Percentiles rank a stretch among this genome's conserved stretches.
These are phyloP conservation scores for Nicotiana paniculata DNA, from an alignment of 257 asterid genomes.

Conservation along the genomic window DNA sequence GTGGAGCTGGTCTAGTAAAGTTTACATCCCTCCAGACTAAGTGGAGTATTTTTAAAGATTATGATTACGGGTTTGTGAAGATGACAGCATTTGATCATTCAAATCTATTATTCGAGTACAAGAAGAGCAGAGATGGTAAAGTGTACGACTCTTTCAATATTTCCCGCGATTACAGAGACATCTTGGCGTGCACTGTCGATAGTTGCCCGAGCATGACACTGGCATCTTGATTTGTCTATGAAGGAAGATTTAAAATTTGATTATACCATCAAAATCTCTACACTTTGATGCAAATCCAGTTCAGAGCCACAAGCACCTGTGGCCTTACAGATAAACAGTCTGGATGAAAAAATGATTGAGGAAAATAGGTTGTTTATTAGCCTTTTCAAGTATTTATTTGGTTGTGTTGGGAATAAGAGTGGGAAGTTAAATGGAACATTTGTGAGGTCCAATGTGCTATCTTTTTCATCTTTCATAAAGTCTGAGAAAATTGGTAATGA, in stretches of 20 bases:
- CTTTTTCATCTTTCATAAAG: background rate
- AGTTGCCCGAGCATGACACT: slow-evolving; percentile 75
- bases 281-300: background rate
- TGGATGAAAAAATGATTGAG: background rate
- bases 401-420: background rate
- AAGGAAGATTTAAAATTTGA: background rate
- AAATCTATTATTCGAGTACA: slow-evolving; percentile 77
- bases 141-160: slow-evolving; percentile 82
- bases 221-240: slow-evolving; percentile 37
- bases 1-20: slow-evolving; percentile 72
- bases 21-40: slow-evolving; percentile 55
- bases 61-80: slow-evolving; percentile 74
- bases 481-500: background rate
- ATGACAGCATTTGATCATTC: slow-evolving; percentile 79
- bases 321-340: background rate
- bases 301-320: background rate
- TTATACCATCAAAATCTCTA: background rate
- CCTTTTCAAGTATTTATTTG: background rate
- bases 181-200: slow-evolving; percentile 75
- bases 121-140: slow-evolving; percentile 74
- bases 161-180: slow-evolving; percentile 77
- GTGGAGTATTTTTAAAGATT: slow-evolving; percentile 75
- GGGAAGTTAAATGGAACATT: background rate
- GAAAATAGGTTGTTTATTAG: background rate
- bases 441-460: background rate